These are phyloP conservation scores for Malbranchea zuffiana DNA, from an alignment of 2,329 filamentous ascomycete species.

Conservation along the genomic window DNA sequence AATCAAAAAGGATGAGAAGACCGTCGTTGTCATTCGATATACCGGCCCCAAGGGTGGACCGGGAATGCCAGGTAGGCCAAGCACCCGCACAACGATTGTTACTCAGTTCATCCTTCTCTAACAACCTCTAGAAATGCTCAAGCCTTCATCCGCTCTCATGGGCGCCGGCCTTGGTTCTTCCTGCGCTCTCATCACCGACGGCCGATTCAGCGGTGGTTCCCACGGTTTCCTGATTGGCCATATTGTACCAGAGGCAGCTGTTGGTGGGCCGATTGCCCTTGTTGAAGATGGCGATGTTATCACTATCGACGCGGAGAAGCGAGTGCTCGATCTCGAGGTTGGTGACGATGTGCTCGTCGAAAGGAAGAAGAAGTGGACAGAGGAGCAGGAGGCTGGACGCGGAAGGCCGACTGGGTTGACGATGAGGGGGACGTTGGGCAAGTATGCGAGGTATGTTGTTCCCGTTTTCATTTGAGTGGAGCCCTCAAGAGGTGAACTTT, in stretches of 20 bases:
- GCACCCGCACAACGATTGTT: not conserved
- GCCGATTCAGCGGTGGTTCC: slow-evolving; percentile 67
- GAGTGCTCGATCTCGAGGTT: slow-evolving; percentile 16
- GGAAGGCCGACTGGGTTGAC: slow-evolving; percentile 44
- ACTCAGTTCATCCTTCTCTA: not conserved
- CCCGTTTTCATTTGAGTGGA: not conserved
- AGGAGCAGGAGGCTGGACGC: slow-evolving; percentile 28
- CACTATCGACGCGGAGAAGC: slow-evolving; percentile 67
- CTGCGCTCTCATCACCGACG: slow-evolving; percentile 62
- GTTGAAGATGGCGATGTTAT: slow-evolving; percentile 71
- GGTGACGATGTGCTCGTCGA: slow-evolving; percentile 50
- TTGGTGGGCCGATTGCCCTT: slow-evolving; percentile 77
- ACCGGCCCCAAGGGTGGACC: slow-evolving; percentile 63
- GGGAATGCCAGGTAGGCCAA: slow-evolving; percentile 47
- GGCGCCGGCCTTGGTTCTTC: slow-evolving; percentile 59
- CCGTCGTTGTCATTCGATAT: slow-evolving; percentile 64
- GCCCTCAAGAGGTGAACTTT: not conserved
- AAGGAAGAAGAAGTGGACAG: slow-evolving; percentile 51
- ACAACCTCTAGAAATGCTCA: slow-evolving; percentile 54
- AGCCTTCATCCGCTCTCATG: slow-evolving; percentile 62
- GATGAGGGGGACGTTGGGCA: slow-evolving; percentile 55
- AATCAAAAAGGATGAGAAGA: slow-evolving; percentile 66
- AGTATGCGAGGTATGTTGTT: slow-evolving; percentile 47
- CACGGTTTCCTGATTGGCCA: slow-evolving; percentile 29
- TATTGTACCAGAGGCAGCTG: slow-evolving; percentile 79